These are phyloP conservation scores for Clavispora carvajalis DNA, from an alignment of 805 yeast species.

Conservation along the genomic window DNA sequence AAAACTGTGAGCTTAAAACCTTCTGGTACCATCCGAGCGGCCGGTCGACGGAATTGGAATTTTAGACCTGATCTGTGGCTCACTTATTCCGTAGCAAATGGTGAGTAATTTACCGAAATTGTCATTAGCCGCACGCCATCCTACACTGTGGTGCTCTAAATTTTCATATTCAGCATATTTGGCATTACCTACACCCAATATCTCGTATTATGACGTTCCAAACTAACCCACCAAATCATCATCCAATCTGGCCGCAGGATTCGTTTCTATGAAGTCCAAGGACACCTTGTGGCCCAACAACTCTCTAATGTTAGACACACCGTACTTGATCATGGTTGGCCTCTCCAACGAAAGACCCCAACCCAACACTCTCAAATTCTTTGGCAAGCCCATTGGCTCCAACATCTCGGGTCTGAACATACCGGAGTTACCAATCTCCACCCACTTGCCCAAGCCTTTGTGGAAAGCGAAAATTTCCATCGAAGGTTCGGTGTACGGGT, in stretches of 20 bases:
- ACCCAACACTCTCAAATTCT: slow-evolving; percentile 88
- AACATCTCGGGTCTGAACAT: slow-evolving; percentile 99
- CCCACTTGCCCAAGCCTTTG: slow-evolving; percentile 92
- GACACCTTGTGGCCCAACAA: slow-evolving; percentile 95
- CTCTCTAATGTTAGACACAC: slow-evolving; percentile 93
- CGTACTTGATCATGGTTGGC: slow-evolving; percentile 99
- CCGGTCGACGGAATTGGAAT: too few species aligned
- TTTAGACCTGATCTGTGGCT: too few species aligned
- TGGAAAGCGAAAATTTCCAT: slow-evolving; percentile 98
- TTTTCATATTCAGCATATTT: too few species aligned
- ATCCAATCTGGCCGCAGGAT: slow-evolving; percentile 97
- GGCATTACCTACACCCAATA: not conserved
- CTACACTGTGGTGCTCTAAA: too few species aligned
- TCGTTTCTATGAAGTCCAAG: slow-evolving; percentile 87
- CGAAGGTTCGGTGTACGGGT: slow-evolving; percentile 98
- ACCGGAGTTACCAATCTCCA: slow-evolving; percentile 98
- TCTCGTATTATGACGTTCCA: not conserved
- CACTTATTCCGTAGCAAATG: too few species aligned
- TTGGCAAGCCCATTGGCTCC: slow-evolving; percentile 96
- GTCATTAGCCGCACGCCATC: too few species aligned
- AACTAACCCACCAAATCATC: slow-evolving; percentile 30
- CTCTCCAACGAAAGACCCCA: slow-evolving; percentile 97
- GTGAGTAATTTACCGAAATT: too few species aligned
- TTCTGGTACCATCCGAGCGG: too few species aligned
- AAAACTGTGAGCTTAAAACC: too few species aligned